These are phyloP conservation scores for Didymella lethalis DNA, from an alignment of 2,329 filamentous ascomycete species.

Conservation along the genomic window DNA sequence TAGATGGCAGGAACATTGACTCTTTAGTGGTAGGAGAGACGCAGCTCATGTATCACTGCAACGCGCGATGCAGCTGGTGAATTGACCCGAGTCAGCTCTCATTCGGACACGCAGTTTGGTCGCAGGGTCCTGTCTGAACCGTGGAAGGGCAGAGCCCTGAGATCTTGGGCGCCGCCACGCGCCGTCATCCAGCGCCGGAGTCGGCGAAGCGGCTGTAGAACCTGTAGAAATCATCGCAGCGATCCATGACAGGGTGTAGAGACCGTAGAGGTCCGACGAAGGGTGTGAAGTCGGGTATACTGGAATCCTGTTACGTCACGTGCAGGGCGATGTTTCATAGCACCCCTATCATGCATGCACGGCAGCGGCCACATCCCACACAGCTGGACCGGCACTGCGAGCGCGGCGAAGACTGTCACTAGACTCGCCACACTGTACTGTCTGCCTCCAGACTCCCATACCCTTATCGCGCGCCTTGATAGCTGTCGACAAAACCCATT, in stretches of 20 bases:
- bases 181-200: slow-evolving; percentile 6
- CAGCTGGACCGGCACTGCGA: neutral
- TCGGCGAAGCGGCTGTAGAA: slow-evolving; percentile 2
- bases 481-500: neutral
- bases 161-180: slow-evolving; percentile 12
- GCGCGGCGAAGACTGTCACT: neutral
- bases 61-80: slow-evolving; percentile 3
- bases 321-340: slow-evolving; percentile 20
- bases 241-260: neutral
- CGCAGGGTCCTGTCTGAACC: slow-evolving; percentile 9
- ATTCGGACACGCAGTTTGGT: slow-evolving; percentile 12
- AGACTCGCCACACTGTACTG: neutral
- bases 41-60: slow-evolving; percentile 3
- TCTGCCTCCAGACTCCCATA: neutral
- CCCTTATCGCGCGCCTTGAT: neutral
- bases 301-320: slow-evolving; percentile 22
- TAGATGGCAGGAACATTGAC: neutral
- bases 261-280: neutral
- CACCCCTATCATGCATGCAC: slow-evolving; percentile 36
- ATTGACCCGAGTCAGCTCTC: slow-evolving; percentile 13
- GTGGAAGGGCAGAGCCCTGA: slow-evolving; percentile 3
- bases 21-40: neutral
- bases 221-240: neutral
- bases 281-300: slow-evolving; percentile 1
- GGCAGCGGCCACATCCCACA: slow-evolving; percentile 13